phyloP scores from a whole-genome alignment of 1,284 basidiomycete genomes.

The Taiwanofungus camphoratus region DNA sequence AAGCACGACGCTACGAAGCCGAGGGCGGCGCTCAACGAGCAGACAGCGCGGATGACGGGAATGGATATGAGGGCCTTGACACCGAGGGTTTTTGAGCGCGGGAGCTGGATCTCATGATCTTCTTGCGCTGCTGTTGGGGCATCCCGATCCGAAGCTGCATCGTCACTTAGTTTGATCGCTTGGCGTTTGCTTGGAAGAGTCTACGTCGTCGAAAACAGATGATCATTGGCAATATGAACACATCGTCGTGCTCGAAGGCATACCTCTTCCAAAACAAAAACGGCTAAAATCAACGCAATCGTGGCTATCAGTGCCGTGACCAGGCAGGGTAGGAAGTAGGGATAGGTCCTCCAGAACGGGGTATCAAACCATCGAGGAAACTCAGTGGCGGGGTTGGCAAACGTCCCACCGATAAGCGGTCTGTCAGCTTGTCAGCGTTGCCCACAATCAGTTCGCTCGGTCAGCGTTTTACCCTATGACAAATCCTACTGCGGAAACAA shows the following conservation, averaged over 20 bases:
- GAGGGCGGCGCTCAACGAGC: conserved; percentile 51
- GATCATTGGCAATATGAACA: neutral
- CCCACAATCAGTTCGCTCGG: neutral
- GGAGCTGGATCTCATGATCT: conserved; percentile 2
- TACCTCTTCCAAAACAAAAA: conserved; percentile 52
- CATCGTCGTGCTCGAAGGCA: conserved; percentile 1
- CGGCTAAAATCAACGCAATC: conserved; percentile 33
- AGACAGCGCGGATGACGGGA: conserved; percentile 47
- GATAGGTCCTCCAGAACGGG: conserved; percentile 41
- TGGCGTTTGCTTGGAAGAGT: conserved; percentile 32
- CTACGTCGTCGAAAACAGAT: conserved; percentile 19
- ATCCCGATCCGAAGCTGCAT: conserved; percentile 11
- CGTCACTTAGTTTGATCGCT: conserved; percentile 5
- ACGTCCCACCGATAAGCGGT: conserved; percentile 55
- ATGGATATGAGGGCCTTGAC: conserved; percentile 37
- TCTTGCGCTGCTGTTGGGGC: conserved; percentile 10
- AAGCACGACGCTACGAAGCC: conserved; percentile 51
- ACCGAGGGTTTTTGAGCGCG: conserved; percentile 15
- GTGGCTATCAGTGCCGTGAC: conserved; percentile 31
- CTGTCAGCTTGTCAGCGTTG: conserved; percentile 26
- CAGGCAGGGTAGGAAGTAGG: conserved; percentile 56
- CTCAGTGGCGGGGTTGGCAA: conserved; percentile 48
- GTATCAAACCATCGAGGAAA: conserved; percentile 40
- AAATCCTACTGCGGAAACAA: conserved; percentile 55
- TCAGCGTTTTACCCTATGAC: conserved; percentile 45